These are phyloP conservation scores for Wallacemonas sp. DNA, from an alignment of 208 protist genomes.

Conservation along the genomic window DNA sequence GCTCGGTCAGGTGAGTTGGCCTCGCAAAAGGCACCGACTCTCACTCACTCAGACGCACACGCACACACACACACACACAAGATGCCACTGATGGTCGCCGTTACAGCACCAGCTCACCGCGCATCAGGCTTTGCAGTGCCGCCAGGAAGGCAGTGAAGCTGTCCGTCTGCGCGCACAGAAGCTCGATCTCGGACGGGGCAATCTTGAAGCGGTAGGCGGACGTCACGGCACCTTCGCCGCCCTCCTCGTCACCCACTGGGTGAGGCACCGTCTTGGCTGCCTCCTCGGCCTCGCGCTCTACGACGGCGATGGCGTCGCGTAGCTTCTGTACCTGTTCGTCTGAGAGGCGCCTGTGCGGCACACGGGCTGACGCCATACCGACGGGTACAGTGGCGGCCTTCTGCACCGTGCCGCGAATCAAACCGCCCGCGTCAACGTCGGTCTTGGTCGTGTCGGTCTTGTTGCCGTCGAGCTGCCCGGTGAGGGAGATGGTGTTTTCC, in stretches of 20 bases:
- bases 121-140: constrained; percentile 28
- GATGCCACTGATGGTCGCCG: too few species aligned
- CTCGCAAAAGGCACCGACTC: too few species aligned
- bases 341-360: constrained; percentile 30
- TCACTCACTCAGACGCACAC: too few species aligned
- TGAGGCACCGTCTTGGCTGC: not conserved
- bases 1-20: too few species aligned
- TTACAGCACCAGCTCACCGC: constrained; percentile 19
- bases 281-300: constrained; percentile 31
- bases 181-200: constrained; percentile 68
- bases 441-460: not conserved
- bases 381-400: constrained; percentile 9
- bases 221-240: not conserved
- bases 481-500: constrained; percentile 10
- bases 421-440: not conserved
- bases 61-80: too few species aligned
- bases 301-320: constrained; percentile 20
- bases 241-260: constrained; percentile 10
- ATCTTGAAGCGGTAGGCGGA: constrained; percentile 42
- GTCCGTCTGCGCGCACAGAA: constrained; percentile 62
- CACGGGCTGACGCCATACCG: constrained; percentile 23
- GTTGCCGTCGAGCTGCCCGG: not conserved
- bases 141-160: constrained; percentile 67
- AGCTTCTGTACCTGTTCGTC: constrained; percentile 28
- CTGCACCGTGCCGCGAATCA: not conserved